A percentile compares a stretch with the other conserved stretches of the same genome.
phyloP scores from a whole-genome alignment of 345 rosid species.

The Lepidium sativum region DNA sequence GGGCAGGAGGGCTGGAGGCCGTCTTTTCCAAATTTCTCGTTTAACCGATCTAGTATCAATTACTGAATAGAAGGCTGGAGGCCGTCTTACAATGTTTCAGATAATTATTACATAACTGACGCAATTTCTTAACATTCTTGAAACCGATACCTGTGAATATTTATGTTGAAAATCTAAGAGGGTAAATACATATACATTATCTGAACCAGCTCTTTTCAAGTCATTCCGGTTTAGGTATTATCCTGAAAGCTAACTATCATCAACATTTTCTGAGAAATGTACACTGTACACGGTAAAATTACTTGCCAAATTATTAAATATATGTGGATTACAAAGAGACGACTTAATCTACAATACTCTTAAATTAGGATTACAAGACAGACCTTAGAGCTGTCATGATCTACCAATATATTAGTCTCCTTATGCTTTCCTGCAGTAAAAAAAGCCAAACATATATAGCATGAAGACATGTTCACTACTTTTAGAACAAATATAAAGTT shows the following conservation, averaged over 20 bases:
- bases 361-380: slow-evolving; percentile 10
- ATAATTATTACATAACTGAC: slow-evolving; percentile 4
- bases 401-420: background rate
- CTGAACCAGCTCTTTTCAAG: too few species aligned
- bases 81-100: background rate
- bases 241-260: too few species aligned
- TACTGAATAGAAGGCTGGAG: background rate
- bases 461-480: slow-evolving; percentile 6
- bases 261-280: background rate
- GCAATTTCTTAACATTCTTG: background rate
- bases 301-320: background rate
- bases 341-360: background rate
- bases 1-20: too few species aligned
- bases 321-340: background rate
- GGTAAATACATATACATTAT: too few species aligned
- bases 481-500: background rate
- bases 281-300: slow-evolving; percentile 1
- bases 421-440: slow-evolving; percentile 10
- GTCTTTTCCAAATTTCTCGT: background rate
- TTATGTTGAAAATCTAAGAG: too few species aligned
- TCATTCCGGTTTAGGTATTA: too few species aligned
- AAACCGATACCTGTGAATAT: too few species aligned
- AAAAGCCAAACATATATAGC: slow-evolving; percentile 8
- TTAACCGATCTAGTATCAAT: background rate
- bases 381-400: slow-evolving; percentile 18